Percentiles rank a stretch among this genome's conserved stretches.
Evolutionary conservation across 306 rosid genomes (phyloP).

Genomic region (Oxytropis ochrocephala): DNA sequence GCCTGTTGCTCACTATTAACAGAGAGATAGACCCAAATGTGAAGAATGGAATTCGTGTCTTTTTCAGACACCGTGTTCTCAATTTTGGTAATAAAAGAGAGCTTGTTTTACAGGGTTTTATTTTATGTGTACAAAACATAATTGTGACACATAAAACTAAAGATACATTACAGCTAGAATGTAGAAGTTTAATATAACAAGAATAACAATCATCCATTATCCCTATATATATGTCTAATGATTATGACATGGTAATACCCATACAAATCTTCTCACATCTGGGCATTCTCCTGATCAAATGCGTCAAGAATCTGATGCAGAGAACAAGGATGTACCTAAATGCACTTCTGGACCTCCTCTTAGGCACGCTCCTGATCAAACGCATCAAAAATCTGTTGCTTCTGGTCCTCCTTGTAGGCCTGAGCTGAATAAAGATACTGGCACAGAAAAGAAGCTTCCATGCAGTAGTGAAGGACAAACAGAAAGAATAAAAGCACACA

Average conservation of each 20-base stretch:
- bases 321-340: conserved; percentile 26
- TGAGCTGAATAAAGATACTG: conserved; percentile 31
- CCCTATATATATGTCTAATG: background rate
- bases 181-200: background rate
- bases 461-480: conserved; percentile 33
- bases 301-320: conserved; percentile 25
- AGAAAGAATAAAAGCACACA: conserved; percentile 26
- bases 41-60: background rate
- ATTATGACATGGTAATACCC: conserved; percentile 18
- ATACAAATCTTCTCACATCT: conserved; percentile 14
- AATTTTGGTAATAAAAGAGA: background rate
- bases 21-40: conserved; percentile 1
- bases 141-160: background rate
- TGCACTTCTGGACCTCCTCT: background rate
- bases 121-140: background rate
- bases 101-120: background rate
- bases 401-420: conserved; percentile 27
- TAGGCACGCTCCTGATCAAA: conserved; percentile 23
- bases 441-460: conserved; percentile 23
- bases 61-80: background rate
- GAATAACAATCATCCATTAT: background rate
- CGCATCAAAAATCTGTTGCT: conserved; percentile 21
- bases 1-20: conserved; percentile 22
- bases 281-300: conserved; percentile 21
- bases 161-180: background rate